These are phyloP conservation scores for Hansenula sp. DNA, from an alignment of 1,139 yeast genomes.

Conservation along the genomic window DNA sequence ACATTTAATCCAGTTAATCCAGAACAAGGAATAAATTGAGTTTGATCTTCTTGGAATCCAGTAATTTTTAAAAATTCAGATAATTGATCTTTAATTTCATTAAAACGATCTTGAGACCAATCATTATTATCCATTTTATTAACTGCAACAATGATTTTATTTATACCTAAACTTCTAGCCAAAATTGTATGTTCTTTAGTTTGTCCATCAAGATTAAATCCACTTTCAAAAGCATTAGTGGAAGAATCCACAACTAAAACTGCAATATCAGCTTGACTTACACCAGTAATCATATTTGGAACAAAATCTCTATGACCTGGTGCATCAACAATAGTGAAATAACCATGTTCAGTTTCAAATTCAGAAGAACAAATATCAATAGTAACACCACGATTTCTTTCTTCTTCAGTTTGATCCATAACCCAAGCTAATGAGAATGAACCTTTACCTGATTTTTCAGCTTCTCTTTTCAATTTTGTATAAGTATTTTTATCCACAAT, in stretches of 20 bases:
- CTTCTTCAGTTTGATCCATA: conserved; percentile 93
- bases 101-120: conserved; percentile 67
- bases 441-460: conserved; percentile 79
- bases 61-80: conserved; percentile 57
- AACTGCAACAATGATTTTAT: conserved; percentile 67
- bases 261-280: conserved; percentile 74
- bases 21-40: conserved; percentile 76
- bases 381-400: conserved; percentile 86
- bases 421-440: conserved; percentile 98
- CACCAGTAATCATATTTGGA: conserved; percentile 98
- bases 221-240: conserved; percentile 84
- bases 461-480: conserved; percentile 73
- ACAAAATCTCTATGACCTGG: conserved; percentile 98
- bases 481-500: conserved; percentile 76
- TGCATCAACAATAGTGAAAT: conserved; percentile 90
- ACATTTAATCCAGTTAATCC: conserved; percentile 86
- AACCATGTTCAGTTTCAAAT: conserved; percentile 61
- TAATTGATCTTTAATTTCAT: conserved; percentile 56
- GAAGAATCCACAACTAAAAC: conserved; percentile 57
- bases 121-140: conserved; percentile 80
- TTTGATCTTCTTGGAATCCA: conserved; percentile 48
- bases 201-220: conserved; percentile 84
- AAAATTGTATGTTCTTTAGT: conserved; percentile 90
- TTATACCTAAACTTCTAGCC: conserved; percentile 81
- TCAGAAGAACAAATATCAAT: conserved; percentile 86